These are phyloP conservation scores for Butyriboletus loyo DNA, from an alignment of 768 basidiomycete genomes.

Conservation along the genomic window DNA sequence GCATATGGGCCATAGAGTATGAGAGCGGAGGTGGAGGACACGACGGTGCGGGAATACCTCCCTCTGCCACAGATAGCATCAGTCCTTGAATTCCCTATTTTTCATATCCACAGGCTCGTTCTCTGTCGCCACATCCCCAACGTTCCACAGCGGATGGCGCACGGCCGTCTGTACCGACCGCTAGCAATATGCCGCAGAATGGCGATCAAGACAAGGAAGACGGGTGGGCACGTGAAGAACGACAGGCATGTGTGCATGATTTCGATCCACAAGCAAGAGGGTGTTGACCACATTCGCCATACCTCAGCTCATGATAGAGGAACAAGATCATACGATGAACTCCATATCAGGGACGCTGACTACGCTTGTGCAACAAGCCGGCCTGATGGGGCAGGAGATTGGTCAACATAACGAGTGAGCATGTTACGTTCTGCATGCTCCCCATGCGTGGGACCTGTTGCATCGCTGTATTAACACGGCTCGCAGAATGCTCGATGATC, in stretches of 20 bases:
- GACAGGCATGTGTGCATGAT: slow-evolving; percentile 54
- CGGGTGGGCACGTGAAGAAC: slow-evolving; percentile 84
- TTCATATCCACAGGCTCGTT: slow-evolving; percentile 1
- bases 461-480: background rate
- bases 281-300: background rate
- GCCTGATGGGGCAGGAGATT: slow-evolving; percentile 92
- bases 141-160: slow-evolving; percentile 17
- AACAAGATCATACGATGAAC: slow-evolving; percentile 88
- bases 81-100: background rate
- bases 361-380: slow-evolving; percentile 87
- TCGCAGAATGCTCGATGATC: slow-evolving; percentile 73
- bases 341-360: slow-evolving; percentile 83
- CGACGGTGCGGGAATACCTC: slow-evolving; percentile 11
- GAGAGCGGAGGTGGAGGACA: slow-evolving; percentile 55
- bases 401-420: slow-evolving; percentile 85
- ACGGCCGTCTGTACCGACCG: slow-evolving; percentile 10
- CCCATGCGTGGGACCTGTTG: background rate
- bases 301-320: slow-evolving; percentile 72
- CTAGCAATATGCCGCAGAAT: slow-evolving; percentile 10
- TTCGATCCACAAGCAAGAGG: background rate
- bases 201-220: slow-evolving; percentile 61
- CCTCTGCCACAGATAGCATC: background rate
- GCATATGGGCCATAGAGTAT: slow-evolving; percentile 63
- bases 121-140: slow-evolving; percentile 16
- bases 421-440: slow-evolving; percentile 10